Conservation (phyloP, 768 basidiomycete genomes). For the Rhizopogon vinicolor region DNA sequence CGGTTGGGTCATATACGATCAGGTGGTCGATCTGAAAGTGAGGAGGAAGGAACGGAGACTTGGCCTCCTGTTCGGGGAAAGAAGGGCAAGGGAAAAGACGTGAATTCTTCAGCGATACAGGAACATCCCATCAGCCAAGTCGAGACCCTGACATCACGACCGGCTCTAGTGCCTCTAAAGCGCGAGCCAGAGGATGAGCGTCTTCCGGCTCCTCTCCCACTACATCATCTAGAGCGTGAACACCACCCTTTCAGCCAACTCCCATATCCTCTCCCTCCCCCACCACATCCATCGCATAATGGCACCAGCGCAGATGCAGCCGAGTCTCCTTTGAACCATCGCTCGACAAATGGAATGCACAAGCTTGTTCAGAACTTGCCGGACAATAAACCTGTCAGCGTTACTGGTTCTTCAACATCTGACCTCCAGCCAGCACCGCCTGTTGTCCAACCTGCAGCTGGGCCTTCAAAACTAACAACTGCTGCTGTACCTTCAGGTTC, state of each 20-base stretch:
- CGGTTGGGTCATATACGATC: not conserved
- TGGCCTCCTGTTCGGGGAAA: not conserved
- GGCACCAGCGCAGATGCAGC: not conserved
- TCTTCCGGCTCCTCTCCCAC: not conserved
- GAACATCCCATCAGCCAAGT: not conserved
- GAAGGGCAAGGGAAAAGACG: not conserved
- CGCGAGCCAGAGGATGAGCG: not conserved
- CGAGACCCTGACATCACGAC: not conserved
- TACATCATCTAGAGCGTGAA: not conserved
- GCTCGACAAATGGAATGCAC: not conserved
- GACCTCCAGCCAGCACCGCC: not conserved
- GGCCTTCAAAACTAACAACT: not conserved
- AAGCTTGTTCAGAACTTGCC: not conserved
- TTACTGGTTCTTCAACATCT: not conserved
- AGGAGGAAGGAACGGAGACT: not conserved
- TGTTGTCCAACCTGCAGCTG: not conserved
- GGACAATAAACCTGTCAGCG: not conserved
- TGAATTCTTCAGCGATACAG: not conserved
- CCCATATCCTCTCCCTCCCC: not conserved
- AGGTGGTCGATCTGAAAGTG: not conserved
- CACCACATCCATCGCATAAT: not conserved
- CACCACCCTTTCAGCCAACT: slow-evolving; percentile 9
- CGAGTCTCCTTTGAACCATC: slow-evolving; percentile 1
- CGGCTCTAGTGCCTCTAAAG: not conserved
- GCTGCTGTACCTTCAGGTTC: not conserved